Base-by-base conservation (phyloP, 148 eudicot species). In the Vaccinium corymbosum region DNA sequence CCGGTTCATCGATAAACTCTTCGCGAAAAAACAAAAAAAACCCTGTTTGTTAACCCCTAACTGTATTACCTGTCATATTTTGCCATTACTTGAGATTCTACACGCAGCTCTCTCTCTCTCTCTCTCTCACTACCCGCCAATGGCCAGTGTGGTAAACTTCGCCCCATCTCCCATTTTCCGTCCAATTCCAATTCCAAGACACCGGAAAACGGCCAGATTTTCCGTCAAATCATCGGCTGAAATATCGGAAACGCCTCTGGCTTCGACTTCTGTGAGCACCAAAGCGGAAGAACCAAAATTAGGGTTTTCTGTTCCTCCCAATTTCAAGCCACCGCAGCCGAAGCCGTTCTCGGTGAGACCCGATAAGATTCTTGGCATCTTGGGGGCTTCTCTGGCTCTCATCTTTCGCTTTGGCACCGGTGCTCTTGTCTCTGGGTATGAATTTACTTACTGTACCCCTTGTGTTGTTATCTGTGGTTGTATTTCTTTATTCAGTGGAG, bases 381-480 rank as follows among this genome's bases (percentile, higher is more conserved):
- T 90, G n/a, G 90, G 88, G 9, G 93, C 91, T 80, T 86, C 91
- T 66, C 86, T 89, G 27, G 89, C 89, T 48, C 83, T 89, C 76
- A 2, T 90, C 20, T 87, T 90, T 64, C 89, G 93, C 27, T 86
- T 90, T 52, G 87, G 89, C 20, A 89, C 93, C 46, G 88, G 93
- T 75, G 91, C 49, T 57, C 61, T 89, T 29, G 91, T 89, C 72
- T 64, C 85, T 29, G 91, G 93, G 93, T 90, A 89, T 14, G 84
- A 7, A 29, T 66, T 83, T 8, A 25, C n/a, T 79, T 79, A 2
- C 22, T 56, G 53, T 15, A n/a, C 56, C 20, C 4, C 51, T 38
- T 20, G 46, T 57, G 52, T 7, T 46, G 25, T 35, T 4, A 11
- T 32, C 15, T 12, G 46, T 1, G 66, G 13, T 27, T 29, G 16